Evolutionary conservation across 805 yeast species (phyloP), one percentile per base, ranked within the genome.

Genomic region (Metschnikowia gelsemii): DNA sequence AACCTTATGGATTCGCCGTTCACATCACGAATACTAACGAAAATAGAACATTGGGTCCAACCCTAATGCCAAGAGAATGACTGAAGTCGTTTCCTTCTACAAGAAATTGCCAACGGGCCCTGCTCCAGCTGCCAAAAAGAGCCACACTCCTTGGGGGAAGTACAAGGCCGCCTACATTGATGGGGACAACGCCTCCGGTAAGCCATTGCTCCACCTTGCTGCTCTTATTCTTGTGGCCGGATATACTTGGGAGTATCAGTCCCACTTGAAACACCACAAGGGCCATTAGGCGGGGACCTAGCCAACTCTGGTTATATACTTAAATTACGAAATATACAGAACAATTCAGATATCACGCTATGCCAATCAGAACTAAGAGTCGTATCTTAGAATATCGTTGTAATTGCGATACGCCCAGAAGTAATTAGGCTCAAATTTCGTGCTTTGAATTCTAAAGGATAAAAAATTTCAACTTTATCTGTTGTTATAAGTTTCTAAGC

Each of bases 51-150:
- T 93, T 55, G 96, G 96, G 46, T 79, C 95, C 48, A 88, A 89
- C 73, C 96, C 97, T 61, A 85, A 91, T 59, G 98, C 98, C 58
- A 87, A 88, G 79, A 87, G 96, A 75, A 87, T 93, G 84, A 84
- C 87, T 55, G 86, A 87, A 67, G 96, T 91, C 59, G 97, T 91
- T 59, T 77, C 87, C 52, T 90, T 93, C 80, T 91, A 91, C 85
- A 87, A 91, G 75, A 82, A 88, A 57, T 80, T 91, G 59, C 99
- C 99, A 64, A 90, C 88, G 66, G 98, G 98, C 40, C 73, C 84
- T 46, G 95, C 95, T 47, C 82, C 91, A 54, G 80, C 80, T 56
- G 70, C 80, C 52, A 78, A 82, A 70, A 80, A 87, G 59, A 66
- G 74, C 46, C 67, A 76, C 52, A 81, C 84, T 49, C 78, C 85